Evolutionary conservation across 2,329 filamentous ascomycete genomes (phyloP).

Genomic region (Cladosporium sp.): DNA sequence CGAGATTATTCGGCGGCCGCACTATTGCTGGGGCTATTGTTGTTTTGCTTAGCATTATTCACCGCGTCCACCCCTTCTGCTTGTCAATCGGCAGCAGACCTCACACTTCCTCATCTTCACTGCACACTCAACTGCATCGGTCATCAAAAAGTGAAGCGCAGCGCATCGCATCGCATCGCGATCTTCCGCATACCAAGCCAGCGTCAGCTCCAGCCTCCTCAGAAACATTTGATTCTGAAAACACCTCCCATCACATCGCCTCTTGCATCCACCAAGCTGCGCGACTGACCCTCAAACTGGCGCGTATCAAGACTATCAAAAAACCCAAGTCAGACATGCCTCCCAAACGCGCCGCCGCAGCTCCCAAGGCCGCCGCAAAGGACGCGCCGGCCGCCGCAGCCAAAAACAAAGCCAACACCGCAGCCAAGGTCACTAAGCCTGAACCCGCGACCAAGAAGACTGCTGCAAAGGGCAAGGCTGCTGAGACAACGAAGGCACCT

Average conservation of each 20-base stretch:
- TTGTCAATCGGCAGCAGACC: not conserved
- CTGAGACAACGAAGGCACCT: constrained; percentile 18
- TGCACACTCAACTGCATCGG: not conserved
- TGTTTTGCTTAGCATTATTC: not conserved
- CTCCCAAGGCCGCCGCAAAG: constrained; percentile 12
- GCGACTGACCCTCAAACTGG: constrained; percentile 6
- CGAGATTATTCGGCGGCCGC: not conserved
- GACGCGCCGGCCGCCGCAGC: constrained; percentile 16
- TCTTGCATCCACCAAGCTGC: not conserved
- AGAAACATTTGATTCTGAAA: not conserved
- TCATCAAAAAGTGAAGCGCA: not conserved
- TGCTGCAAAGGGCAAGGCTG: constrained; percentile 22
- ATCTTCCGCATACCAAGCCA: constrained; percentile 8
- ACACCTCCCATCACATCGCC: not conserved
- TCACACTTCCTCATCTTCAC: not conserved
- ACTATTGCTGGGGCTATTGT: not conserved
- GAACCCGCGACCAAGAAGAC: constrained; percentile 27
- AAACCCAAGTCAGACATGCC: constrained; percentile 1
- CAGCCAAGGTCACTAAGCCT: constrained; percentile 21
- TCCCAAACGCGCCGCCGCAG: constrained; percentile 9
- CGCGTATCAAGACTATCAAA: constrained; percentile 12
- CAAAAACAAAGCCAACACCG: constrained; percentile 22
- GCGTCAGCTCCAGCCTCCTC: constrained; percentile 3
- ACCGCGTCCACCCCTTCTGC: too few relatives aligned
- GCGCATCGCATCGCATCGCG: not conserved